Evolutionary conservation across 1,139 yeast genomes (phyloP).

Genomic region (Trichomonascaceae sp.): DNA sequence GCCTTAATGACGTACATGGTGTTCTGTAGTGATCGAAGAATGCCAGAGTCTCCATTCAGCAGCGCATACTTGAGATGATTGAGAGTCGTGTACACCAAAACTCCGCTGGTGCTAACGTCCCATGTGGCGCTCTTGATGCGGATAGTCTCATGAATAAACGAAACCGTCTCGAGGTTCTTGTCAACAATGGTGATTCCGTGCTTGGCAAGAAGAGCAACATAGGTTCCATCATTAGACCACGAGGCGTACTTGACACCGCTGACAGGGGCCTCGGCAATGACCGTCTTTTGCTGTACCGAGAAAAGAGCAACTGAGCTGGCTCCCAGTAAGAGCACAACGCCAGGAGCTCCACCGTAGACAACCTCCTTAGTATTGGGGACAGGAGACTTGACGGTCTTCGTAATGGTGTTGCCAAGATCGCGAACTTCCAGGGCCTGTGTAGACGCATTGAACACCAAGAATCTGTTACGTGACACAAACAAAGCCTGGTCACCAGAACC

Average conservation of each 20-base stretch:
- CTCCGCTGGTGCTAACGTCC: conserved; percentile 70
- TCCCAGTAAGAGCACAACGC: conserved; percentile 67
- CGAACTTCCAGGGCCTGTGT: conserved; percentile 62
- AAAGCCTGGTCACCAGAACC: conserved; percentile 81
- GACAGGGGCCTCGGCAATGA: conserved; percentile 54
- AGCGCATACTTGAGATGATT: conserved; percentile 92
- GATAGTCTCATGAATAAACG: conserved; percentile 91
- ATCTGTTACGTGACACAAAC: conserved; percentile 88
- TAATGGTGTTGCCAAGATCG: conserved; percentile 67
- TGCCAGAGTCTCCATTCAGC: conserved; percentile 89
- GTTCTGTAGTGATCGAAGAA: conserved; percentile 81
- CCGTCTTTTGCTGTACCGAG: conserved; percentile 89
- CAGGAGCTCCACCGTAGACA: conserved; percentile 60
- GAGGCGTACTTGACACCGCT: conserved; percentile 69
- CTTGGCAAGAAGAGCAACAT: conserved; percentile 79
- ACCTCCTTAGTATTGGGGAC: conserved; percentile 53
- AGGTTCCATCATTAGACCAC: conserved; percentile 83
- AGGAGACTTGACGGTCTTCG: conserved; percentile 72
- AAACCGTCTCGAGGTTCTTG: conserved; percentile 61
- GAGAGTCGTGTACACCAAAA: conserved; percentile 81
- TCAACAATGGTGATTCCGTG: conserved; percentile 86
- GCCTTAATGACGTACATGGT: conserved; percentile 78
- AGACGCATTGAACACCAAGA: conserved; percentile 62
- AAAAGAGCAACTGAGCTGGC: conserved; percentile 60
- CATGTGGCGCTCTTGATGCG: conserved; percentile 96